These are phyloP conservation scores for Coleophoma cylindrospora DNA, from an alignment of 2,329 filamentous ascomycete genomes.

Conservation along the genomic window DNA sequence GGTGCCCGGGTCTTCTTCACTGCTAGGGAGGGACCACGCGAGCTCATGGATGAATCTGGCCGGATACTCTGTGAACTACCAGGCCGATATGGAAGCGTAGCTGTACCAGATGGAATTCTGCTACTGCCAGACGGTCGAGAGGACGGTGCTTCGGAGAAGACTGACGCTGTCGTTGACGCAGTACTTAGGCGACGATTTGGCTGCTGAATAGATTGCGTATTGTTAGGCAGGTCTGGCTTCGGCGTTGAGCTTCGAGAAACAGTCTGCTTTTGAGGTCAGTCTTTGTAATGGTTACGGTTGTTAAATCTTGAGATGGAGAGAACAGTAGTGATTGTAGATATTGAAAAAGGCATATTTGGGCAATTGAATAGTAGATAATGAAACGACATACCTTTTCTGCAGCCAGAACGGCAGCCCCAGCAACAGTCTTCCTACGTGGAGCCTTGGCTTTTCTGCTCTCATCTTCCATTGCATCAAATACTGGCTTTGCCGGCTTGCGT, in stretches of 20 bases:
- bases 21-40: conserved; percentile 32
- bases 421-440: conserved; percentile 58
- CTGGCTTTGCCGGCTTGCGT: conserved; percentile 53
- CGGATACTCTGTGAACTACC: conserved; percentile 36
- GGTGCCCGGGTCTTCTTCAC: conserved; percentile 57
- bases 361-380: conserved; percentile 2
- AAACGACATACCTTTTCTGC: conserved; percentile 33
- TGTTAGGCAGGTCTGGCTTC: conserved; percentile 20
- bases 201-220: conserved; percentile 19
- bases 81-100: conserved; percentile 24
- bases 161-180: conserved; percentile 32
- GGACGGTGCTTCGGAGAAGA: conserved; percentile 15
- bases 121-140: conserved; percentile 12
- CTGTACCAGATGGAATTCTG: conserved; percentile 21
- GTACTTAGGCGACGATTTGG: conserved; percentile 35
- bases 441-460: conserved; percentile 33
- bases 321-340: neutral
- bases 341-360: neutral
- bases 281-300: too few species aligned
- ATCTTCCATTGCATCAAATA: conserved; percentile 46
- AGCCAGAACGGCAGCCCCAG: conserved; percentile 41
- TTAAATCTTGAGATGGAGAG: neutral
- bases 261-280: conserved; percentile 8
- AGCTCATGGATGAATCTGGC: conserved; percentile 37
- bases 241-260: conserved; percentile 17